Evolutionary conservation across 768 basidiomycete species (phyloP), one percentile per base, ranked within the genome.

Genomic region (Boletus fagicola): DNA sequence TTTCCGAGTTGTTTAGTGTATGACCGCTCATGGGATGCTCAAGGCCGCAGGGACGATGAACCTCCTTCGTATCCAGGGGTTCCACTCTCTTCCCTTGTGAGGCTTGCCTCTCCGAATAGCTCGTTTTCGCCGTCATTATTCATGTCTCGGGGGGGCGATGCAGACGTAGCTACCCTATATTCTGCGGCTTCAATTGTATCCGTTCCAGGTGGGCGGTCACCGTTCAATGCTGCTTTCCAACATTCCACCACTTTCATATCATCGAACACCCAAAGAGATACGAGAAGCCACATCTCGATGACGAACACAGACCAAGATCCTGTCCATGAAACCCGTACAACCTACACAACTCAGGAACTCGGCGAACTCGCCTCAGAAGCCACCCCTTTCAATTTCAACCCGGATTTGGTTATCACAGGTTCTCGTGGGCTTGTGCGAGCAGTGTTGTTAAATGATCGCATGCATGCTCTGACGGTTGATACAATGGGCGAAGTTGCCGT

Each of bases 381-480:
- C 48, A 62, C 77, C 56, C 79, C 89, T 61, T 61, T 86, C 68
- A 72, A 60, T 48, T 46, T 67, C 1, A 68, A 71, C 4, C 90
- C 95, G 0, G 91, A 92, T 61, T 81, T 83, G 53, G 72, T 88
- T 13, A 88, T 96, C 36, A 63, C 72, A 8, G 96, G 96, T 1
- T 85, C 85, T 51, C 80, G 83, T 59, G 96, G 96, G 4, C 80
- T 98, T 24, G 87, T 97, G 49, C 80, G 95, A 35, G 87, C 85
- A 8, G 75, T 90, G 42, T 77, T 96, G 47, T 75, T 98, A 42
- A 97, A 92, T 70, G 93, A 98, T 68, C 81, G 92, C 57, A 78
- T 93, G 62, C 94, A 98, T 67, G 93, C 90, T 20, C 75, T 99
- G 44, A 94, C 93, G 0, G 87, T 97, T 42, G 90, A 98, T 67